Evolutionary conservation across 208 protist species (phyloP), one percentile per base, ranked within the genome.

Genomic region (Zelonia costaricensis): DNA sequence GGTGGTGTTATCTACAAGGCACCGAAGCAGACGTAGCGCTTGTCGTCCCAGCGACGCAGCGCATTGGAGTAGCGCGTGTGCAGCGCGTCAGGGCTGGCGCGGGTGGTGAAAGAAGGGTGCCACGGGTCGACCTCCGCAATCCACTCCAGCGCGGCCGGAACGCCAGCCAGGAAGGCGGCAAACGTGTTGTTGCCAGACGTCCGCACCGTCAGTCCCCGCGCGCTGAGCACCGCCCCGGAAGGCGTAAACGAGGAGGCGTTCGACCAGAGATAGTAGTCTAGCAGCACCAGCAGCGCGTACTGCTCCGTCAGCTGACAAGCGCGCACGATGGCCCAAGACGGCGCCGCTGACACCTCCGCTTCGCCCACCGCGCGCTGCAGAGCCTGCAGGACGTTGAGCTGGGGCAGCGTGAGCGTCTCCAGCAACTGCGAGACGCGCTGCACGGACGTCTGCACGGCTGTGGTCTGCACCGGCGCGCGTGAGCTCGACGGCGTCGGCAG

Each of bases 41-140:
- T 62, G 31, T 81, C 71, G 49, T 95, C 90, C 90, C 90, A 95
- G 0, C 90, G 74, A 20, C 90, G 84, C 40, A 93, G 70, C 10
- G 76, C 78, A 52, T 95, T 92, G 8, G 78, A 87, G 66, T 93
- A 95, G 27, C 82, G 81, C 9, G 80, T 42, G 39, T 93, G 86
- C n/a, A 59, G 54, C 1, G 59, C 48, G 49, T 95, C 90, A 15
- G 90, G 86, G 33, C 70, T 83, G 4, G 25, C 8, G 62, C 43
- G 10, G 69, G 64, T 0, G n/a, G 42, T 23, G 20, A 6, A 20
- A 7, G 55, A 46, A 0, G 47, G 22, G 31, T 49, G 23, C 90
- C 90, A 95, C 42, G 90, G 90, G 45, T 95, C 84, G 60, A 93
- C 82, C 6, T 51, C 27, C 18, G 86, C 61, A 0, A 93, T 78